Evolutionary conservation across 1,139 yeast species (phyloP), one percentile per base, ranked within the genome.

Genomic region (Kluyveromyces sp.): DNA sequence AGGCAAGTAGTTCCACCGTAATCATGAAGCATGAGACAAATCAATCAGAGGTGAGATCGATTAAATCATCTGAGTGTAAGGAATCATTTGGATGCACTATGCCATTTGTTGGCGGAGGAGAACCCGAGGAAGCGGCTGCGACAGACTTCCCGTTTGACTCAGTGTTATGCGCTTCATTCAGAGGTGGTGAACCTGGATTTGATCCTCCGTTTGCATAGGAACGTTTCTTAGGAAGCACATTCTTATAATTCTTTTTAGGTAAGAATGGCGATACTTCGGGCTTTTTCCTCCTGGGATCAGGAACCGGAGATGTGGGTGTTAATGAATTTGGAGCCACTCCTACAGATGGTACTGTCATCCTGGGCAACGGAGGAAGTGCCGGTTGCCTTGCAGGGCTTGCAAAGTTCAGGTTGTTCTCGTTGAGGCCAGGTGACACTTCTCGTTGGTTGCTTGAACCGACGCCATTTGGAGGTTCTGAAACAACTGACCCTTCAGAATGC

Each of bases 11-110:
- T n/a, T n/a, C n/a, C n/a, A n/a, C n/a, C n/a, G n/a, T n/a, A n/a
- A n/a, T n/a, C n/a, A n/a, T n/a, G n/a, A n/a, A n/a, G n/a, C n/a
- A n/a, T n/a, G n/a, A 20, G 17, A n/a, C 31, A 25, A 19, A 18
- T 43, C 45, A 54, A 41, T 57, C 62, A 11, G 61, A 57, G 9
- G 63, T 58, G 34, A 58, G 42, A 46, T 58, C 63, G 41, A 58
- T 55, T 22, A 57, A 39, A 31, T 52, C 58, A 31, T 38, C 41
- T 18, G 41, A 38, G 15, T 38, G 18, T 12, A 38, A 29, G 15
- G 34, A 31, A 19, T 38, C 41, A 38, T 38, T 30, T 9, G 35
- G 31, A 22, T 38, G 32, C n/a, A 39, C 16, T n/a, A 32, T 18
- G 9, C 19, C 19, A 15, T 32, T 32, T 35, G 33, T 7, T n/a